Evolutionary conservation across 192 early-diverging fungal species (phyloP).

Genomic region (Spizellomyces punctatus): DNA sequence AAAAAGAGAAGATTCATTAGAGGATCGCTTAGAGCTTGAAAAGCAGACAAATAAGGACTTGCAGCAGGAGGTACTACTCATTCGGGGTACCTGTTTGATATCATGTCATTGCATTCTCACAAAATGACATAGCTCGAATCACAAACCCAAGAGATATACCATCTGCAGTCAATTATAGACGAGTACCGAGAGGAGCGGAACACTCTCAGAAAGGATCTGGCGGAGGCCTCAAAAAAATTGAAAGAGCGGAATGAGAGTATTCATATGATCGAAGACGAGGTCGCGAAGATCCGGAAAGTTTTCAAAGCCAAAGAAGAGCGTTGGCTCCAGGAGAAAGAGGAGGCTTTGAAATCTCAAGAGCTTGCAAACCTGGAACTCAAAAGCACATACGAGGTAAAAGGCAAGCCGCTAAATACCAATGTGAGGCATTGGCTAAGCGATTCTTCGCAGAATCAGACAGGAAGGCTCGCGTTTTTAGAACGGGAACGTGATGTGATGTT

Average conservation of each 20-base stretch:
- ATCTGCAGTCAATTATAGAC: conserved; percentile 42
- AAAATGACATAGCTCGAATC: conserved; percentile 35
- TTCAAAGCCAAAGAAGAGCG: conserved; percentile 53
- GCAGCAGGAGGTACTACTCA: conserved; percentile 29
- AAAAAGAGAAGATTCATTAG: conserved; percentile 31
- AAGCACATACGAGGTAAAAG: conserved; percentile 29
- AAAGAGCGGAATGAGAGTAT: conserved; percentile 59
- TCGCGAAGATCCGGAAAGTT: conserved; percentile 33
- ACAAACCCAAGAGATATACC: conserved; percentile 36
- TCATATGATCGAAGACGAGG: conserved; percentile 56
- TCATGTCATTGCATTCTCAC: background rate
- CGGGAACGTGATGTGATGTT: conserved; percentile 43
- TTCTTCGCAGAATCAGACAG: background rate
- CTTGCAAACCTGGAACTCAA: conserved; percentile 30
- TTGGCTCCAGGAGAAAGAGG: conserved; percentile 37
- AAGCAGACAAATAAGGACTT: conserved; percentile 20
- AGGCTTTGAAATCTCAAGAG: conserved; percentile 22
- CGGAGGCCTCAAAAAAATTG: conserved; percentile 39
- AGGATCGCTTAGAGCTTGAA: conserved; percentile 39
- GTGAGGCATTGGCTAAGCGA: background rate
- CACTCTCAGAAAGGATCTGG: conserved; percentile 39
- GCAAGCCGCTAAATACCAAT: background rate
- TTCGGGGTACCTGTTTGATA: background rate
- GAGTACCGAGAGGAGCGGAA: conserved; percentile 51
- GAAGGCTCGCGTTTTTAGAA: conserved; percentile 37